phyloP scores from a whole-genome alignment of 148 eudicot species.

The Cornus kousa region DNA sequence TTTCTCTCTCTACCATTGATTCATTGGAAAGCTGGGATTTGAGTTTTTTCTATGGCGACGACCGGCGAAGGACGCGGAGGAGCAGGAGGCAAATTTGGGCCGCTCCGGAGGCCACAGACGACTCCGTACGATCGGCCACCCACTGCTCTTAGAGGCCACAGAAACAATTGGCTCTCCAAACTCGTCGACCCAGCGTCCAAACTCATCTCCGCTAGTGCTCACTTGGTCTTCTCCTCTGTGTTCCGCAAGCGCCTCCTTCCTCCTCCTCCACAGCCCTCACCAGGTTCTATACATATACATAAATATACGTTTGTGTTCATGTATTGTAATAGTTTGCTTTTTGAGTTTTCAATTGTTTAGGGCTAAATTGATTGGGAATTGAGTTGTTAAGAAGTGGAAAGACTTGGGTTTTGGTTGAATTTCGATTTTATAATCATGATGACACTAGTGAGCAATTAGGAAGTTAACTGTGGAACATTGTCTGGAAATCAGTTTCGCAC shows the following conservation, averaged over 20 bases:
- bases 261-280: slow-evolving; percentile 35
- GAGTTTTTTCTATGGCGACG: slow-evolving; percentile 32
- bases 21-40: background rate
- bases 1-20: background rate
- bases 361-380: background rate
- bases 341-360: background rate
- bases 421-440: too few relatives aligned
- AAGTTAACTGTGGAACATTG: background rate
- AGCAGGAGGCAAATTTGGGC: slow-evolving; percentile 74
- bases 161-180: slow-evolving; percentile 60
- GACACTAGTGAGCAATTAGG: background rate
- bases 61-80: slow-evolving; percentile 28
- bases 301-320: background rate
- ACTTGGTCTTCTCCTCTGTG: slow-evolving; percentile 57
- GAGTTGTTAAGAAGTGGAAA: background rate
- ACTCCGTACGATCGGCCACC: slow-evolving; percentile 88
- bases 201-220: slow-evolving; percentile 64
- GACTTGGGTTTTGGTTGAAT: background rate
- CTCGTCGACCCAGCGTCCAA: slow-evolving; percentile 80
- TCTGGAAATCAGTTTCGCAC: background rate
- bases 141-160: slow-evolving; percentile 47
- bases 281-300: slow-evolving; percentile 17
- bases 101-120: slow-evolving; percentile 34
- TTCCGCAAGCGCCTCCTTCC: slow-evolving; percentile 72
- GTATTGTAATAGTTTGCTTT: background rate